Evolutionary conservation across 441 rosid genomes (phyloP), one percentile per base, ranked within the genome.

Genomic region (Pelargonium cotyledonis): DNA sequence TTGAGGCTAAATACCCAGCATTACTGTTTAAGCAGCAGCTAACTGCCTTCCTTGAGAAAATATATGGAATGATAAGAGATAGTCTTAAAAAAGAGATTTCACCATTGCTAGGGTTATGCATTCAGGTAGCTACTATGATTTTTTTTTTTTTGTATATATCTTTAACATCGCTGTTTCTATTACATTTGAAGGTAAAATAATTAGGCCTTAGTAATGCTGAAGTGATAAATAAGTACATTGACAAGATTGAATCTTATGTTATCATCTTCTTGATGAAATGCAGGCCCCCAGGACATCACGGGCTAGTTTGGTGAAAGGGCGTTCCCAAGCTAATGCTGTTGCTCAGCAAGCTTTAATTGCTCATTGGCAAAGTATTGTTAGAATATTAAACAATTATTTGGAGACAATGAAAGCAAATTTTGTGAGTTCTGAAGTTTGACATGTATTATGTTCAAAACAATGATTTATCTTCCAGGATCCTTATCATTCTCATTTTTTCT

Each of bases 1-100:
- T 96, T 71, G 99, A 96, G 82, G 98, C 99, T 70, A 93, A 96
- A 78, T 96, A 96, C 81, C 99, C 99, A 5, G 99, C 99, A 14
- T 84, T 96, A 74, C 92, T 96, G 75, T 96, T 96, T 81, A 96
- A 96, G 81, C 99, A 96, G 84, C 99, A 96, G 85, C 97, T 96
- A 72, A 96, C 99, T 21, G 99, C 99, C 70, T 96, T 85, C 87
- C 96, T 93, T 65, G 98, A 96, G 87, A 96, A 96, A 85, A 88
- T 96, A 77, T 96, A 96, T 85, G 98, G 99, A 81, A 89, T 93
- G 97, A 91, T 96, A 69, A 83, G 99, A 74, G 99, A 96, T 87
- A 96, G 83, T 78, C 80, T 96, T 70, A 96, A 96, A 84, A 96
- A 90, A 78, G 99, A 96, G 85, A 91, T 96, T 66, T 88, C 99